Percentiles rank a stretch among this genome's conserved stretches.
These are phyloP conservation scores for Catharanthus roseus DNA, from an alignment of 257 asterid species.

Conservation along the genomic window DNA sequence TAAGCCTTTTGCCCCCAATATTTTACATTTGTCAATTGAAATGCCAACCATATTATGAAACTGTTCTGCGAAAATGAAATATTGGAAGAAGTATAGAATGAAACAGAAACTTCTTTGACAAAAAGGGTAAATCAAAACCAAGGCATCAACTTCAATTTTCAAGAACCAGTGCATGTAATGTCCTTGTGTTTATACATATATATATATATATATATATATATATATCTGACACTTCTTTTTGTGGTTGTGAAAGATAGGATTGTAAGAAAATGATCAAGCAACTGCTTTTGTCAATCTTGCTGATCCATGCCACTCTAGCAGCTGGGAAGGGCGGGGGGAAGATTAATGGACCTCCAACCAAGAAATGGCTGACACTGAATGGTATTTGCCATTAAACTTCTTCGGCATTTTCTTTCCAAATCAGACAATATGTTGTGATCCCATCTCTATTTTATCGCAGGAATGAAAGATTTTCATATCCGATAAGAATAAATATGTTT, in stretches of 20 bases:
- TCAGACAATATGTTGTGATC: neutral
- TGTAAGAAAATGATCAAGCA: slow-evolving; percentile 53
- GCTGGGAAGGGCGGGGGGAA: slow-evolving; percentile 19
- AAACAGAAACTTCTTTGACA: no score
- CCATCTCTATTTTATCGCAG: no score
- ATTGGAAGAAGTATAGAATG: neutral
- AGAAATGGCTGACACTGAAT: slow-evolving; percentile 66
- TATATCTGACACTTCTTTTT: neutral
- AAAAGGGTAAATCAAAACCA: neutral
- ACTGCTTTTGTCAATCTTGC: slow-evolving; percentile 35
- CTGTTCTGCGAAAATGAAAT: neutral
- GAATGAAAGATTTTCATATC: neutral
- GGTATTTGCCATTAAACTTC: slow-evolving; percentile 31
- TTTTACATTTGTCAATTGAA: neutral
- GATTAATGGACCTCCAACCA: slow-evolving; percentile 27
- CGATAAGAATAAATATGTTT: neutral
- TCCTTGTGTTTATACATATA: no score
- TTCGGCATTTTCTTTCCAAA: neutral
- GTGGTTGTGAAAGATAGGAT: slow-evolving; percentile 33
- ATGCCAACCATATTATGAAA: neutral
- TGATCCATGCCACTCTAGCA: slow-evolving; percentile 57
- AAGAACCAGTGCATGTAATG: neutral
- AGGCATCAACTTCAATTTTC: neutral
- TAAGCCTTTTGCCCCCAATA: neutral
- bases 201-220: neutral